Base-by-base conservation (phyloP, 1,139 yeast species). In the Yamadazyma atmosphaerica region DNA sequence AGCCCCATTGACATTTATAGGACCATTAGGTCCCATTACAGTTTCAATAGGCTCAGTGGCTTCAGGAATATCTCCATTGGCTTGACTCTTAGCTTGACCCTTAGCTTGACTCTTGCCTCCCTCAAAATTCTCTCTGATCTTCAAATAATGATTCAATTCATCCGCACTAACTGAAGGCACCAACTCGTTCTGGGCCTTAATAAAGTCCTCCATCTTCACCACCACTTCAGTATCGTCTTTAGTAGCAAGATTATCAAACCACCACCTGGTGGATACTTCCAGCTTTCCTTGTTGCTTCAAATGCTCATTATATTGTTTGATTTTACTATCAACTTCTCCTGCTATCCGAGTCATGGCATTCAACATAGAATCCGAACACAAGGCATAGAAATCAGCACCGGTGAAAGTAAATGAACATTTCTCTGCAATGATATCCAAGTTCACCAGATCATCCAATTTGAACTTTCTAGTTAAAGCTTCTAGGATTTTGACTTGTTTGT, bases 371-470 rank as follows among this genome's bases (percentile, higher is more conserved):
- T 92, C 98, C 0, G 95, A 84, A 57, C 96, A 88, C 47, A 90
- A 68, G 0, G 98, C 98, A 61, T 92, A 92, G 61, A 92, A 90
- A 61, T 92, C 98, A 4, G 98, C 98, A 50, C 98, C 98, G 0
- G 98, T 90, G 55, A 81, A 90, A 11, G 89, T 89, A 56, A 83
- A 89, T 0, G 96, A 86, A 61, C 98, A 89, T 19, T 66, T 64
- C 16, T 74, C 71, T 0, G 96, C 92, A 30, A 92, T 65, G n/a
- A 58, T 53, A 4, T 56, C 52, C 41, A 90, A 65, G 43, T 84
- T 74, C 8, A 90, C 88, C 29, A 76, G 74, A 2, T 74, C 71
- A 39, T 71, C 76, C 21, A 92, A 62, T 38, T 69, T 71, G 62
- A 92, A 86, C 59, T 90, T 90, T 46, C 98, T 71, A 0, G 98